These are phyloP conservation scores for Blastobotrys robertii DNA, from an alignment of 805 yeast species.

Conservation along the genomic window DNA sequence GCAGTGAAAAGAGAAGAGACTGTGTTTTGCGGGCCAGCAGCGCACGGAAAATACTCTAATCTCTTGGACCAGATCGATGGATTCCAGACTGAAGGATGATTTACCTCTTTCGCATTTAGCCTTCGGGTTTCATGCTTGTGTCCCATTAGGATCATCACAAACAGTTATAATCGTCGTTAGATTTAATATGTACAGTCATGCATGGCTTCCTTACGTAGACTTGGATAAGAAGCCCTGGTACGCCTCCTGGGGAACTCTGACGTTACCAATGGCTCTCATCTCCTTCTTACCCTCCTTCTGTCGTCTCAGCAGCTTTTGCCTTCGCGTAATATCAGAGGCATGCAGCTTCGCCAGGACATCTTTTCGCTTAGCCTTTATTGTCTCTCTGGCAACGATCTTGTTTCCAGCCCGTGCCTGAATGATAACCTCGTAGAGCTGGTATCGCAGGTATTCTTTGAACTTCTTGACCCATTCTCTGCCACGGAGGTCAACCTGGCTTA, in stretches of 20 bases:
- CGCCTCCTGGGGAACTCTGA: conserved; percentile 73
- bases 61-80: no score
- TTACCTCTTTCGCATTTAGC: no score
- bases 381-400: conserved; percentile 80
- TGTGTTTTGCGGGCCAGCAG: no score
- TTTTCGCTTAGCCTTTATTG: conserved; percentile 85
- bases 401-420: conserved; percentile 82
- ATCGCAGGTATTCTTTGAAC: conserved; percentile 67
- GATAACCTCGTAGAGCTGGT: conserved; percentile 84
- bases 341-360: conserved; percentile 91
- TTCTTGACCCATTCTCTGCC: conserved; percentile 79
- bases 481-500: conserved; percentile 56
- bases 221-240: conserved; percentile 66
- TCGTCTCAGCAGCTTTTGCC: conserved; percentile 75
- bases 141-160: no score
- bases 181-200: conserved; percentile 4
- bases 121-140: no score
- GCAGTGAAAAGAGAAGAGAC: no score
- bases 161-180: no score
- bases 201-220: conserved; percentile 4
- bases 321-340: conserved; percentile 84
- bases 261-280: conserved; percentile 70
- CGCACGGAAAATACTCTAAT: no score
- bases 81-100: no score
- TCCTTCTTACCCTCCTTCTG: conserved; percentile 92